Conservation (phyloP, 441 rosid species). For the Kokia cookei region DNA sequence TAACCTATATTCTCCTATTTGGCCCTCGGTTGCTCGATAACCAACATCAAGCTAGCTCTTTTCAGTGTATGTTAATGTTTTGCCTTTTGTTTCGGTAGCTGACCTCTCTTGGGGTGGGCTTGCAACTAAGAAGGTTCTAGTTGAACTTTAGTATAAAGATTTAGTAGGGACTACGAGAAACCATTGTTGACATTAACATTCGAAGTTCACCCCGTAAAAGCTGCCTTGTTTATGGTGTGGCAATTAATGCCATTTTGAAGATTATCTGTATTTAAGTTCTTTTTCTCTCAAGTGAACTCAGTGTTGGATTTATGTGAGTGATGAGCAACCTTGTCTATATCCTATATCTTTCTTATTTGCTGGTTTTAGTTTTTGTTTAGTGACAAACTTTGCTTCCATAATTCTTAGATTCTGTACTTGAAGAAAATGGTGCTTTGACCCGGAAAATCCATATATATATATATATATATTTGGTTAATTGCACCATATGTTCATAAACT, state of each 20-base stretch:
- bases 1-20: conserved; percentile 4
- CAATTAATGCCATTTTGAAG: background rate
- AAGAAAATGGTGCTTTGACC: too few relatives aligned
- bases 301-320: too few relatives aligned
- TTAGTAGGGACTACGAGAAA: background rate
- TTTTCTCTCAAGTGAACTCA: too few relatives aligned
- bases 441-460: too few relatives aligned
- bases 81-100: background rate
- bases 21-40: background rate
- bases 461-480: too few relatives aligned
- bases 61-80: conserved; percentile 2
- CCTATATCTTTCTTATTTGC: too few relatives aligned
- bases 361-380: too few relatives aligned
- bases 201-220: background rate
- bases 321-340: too few relatives aligned
- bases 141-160: conserved; percentile 19
- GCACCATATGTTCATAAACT: too few relatives aligned
- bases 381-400: too few relatives aligned
- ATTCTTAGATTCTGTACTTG: too few relatives aligned
- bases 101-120: conserved; percentile 7
- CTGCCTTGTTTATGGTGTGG: background rate
- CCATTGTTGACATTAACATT: background rate
- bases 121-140: conserved; percentile 2
- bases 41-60: conserved; percentile 1
- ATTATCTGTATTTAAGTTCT: background rate